Percentiles rank a stretch among this genome's conserved stretches.
phyloP scores from a whole-genome alignment of 2,329 filamentous ascomycete species.

The Geosmithia morbida region DNA sequence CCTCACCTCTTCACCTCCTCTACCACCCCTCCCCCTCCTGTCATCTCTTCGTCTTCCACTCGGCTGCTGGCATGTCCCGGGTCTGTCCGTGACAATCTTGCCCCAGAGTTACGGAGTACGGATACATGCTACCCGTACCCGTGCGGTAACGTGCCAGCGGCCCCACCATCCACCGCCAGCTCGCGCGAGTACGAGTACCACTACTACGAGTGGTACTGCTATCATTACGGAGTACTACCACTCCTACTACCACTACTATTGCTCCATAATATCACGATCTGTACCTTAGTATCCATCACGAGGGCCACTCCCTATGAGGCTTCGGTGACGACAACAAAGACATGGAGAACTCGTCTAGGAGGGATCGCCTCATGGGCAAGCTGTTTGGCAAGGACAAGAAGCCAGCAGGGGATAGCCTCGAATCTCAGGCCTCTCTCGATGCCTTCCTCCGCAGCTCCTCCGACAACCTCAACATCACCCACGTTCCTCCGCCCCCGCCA shows the following conservation, averaged over 20 bases:
- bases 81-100: background rate
- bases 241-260: too few relatives aligned
- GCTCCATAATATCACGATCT: too few relatives aligned
- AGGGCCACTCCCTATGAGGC: background rate
- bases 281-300: too few relatives aligned
- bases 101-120: background rate
- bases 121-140: background rate
- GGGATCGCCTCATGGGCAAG: conserved; percentile 48
- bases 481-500: conserved; percentile 28
- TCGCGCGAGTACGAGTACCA: background rate
- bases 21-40: background rate
- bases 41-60: background rate
- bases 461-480: conserved; percentile 38
- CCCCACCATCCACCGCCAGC: background rate
- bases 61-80: background rate
- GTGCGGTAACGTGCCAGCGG: background rate
- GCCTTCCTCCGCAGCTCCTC: conserved; percentile 43
- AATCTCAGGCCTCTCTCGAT: conserved; percentile 31
- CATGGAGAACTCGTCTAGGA: conserved; percentile 26
- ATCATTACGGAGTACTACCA: too few relatives aligned
- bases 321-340: conserved; percentile 3
- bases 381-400: conserved; percentile 32
- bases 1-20: background rate
- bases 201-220: too few relatives aligned
- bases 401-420: conserved; percentile 19